Evolutionary conservation across 2,329 filamentous ascomycete genomes (phyloP), one percentile per base, ranked within the genome.

Genomic region (Mycosphaerelloides madeirae): DNA sequence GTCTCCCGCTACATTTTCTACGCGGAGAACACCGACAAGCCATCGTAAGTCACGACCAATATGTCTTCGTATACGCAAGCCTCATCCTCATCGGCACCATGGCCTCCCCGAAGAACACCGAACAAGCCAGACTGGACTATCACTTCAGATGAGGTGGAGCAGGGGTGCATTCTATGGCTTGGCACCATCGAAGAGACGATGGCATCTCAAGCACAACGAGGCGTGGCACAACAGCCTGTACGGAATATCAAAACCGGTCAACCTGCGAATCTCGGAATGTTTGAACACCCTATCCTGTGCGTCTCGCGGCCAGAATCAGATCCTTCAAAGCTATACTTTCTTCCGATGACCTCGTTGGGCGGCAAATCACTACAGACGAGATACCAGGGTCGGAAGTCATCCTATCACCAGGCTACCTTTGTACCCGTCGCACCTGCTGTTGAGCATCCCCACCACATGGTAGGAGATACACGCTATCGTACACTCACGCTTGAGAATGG

Each of bases 131-230:
- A 40, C 28, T 40, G 38, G 38, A 40, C 25, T 16, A 40, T 40
- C 22, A 37, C 41, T 12, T 37, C 32, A 13, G 41, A 37, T n/a
- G 41, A 43, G 20, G 41, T 43, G 22, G 41, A 29, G 11, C 41
- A 37, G n/a, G 41, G 41, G 8, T 29, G 34, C 22, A 37, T 43
- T 15, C 41, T 43, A 13, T 43, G 41, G 41, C 41, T 43, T 5
- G 32, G 40, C 3, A 25, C 31, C 4, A 14, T 28, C 8, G 19
- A 16, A 5, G 31, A 31, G 14, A 35, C 28, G 4, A 8, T 12
- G 9, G 18, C 25, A 14, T 43, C 31, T 11, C 40, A 43, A 25
- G 3, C 16, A 11, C 31, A 18, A 12, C 18, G 40, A 19, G 32
- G 31, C 15, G 22, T 32, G 16, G 6, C 6, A 13, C 12, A 18